Conservation (phyloP, 108 stramenopile genomes). For the Stephanodiscus minutulus region DNA sequence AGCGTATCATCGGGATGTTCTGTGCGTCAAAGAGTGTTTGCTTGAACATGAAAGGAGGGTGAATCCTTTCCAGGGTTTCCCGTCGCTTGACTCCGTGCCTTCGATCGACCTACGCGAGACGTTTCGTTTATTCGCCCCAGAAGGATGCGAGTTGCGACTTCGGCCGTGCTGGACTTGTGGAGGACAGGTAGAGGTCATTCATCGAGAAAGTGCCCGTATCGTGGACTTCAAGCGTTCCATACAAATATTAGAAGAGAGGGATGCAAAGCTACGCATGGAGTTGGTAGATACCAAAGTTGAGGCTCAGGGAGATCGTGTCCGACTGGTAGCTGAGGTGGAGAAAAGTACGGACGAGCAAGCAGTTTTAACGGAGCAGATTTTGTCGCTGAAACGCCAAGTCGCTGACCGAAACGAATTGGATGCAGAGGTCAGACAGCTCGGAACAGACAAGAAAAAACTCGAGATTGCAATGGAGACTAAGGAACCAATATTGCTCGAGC, state of each 20-base stretch:
- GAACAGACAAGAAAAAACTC: constrained; percentile 12
- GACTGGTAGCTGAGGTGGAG: constrained; percentile 16
- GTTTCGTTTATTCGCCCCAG: constrained; percentile 49
- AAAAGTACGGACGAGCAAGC: constrained; percentile 21
- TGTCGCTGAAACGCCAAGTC: constrained; percentile 28
- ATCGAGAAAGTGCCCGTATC: constrained; percentile 48
- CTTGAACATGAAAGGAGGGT: constrained; percentile 18
- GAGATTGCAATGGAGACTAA: constrained; percentile 25
- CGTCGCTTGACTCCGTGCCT: constrained; percentile 33
- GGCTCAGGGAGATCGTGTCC: constrained; percentile 29
- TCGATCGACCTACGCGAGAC: constrained; percentile 50
- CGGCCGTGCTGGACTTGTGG: constrained; percentile 48
- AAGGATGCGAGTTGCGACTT: constrained; percentile 49
- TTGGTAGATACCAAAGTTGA: constrained; percentile 32
- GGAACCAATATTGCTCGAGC: constrained; percentile 31
- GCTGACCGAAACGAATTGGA: constrained; percentile 32
- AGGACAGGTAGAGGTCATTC: constrained; percentile 48
- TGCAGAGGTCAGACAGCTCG: constrained; percentile 18
- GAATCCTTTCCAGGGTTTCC: neutral
- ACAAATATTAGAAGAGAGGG: constrained; percentile 25
- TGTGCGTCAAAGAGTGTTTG: constrained; percentile 44
- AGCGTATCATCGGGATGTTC: constrained; percentile 54
- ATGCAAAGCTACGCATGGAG: constrained; percentile 27
- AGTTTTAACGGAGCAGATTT: constrained; percentile 39
- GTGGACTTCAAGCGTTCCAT: constrained; percentile 44